A percentile compares a stretch with the other conserved stretches of the same genome.
phyloP scores from a whole-genome alignment of 2,329 filamentous ascomycete species.

The Pseudogymnoascus sp. region DNA sequence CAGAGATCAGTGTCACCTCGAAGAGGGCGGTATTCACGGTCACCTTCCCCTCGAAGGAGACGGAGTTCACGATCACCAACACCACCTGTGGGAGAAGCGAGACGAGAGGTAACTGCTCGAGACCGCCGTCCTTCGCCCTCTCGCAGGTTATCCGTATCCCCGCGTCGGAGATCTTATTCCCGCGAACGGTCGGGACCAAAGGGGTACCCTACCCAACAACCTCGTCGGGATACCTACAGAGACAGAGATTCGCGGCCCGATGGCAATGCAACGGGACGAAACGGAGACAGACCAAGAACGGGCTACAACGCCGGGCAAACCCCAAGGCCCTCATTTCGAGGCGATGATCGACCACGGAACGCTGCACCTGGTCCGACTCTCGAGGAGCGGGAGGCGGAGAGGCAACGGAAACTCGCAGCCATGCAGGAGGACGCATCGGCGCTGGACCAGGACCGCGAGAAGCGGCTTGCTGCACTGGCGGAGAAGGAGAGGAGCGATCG shows the following conservation, averaged over 20 bases:
- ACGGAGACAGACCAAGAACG: constrained; percentile 2
- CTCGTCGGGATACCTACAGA: constrained; percentile 23
- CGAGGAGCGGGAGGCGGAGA: constrained; percentile 42
- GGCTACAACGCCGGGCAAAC: background rate
- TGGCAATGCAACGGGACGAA: constrained; percentile 33
- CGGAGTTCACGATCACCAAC: constrained; percentile 31
- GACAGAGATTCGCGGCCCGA: constrained; percentile 29
- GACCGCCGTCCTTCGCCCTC: constrained; percentile 28
- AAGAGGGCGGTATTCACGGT: constrained; percentile 26
- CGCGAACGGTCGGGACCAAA: constrained; percentile 2
- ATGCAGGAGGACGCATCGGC: constrained; percentile 65
- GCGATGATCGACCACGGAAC: constrained; percentile 18
- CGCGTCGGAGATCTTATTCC: background rate
- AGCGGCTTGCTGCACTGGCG: constrained; percentile 57
- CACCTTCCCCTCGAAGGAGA: constrained; percentile 22
- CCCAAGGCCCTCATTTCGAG: background rate
- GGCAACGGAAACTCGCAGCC: constrained; percentile 58
- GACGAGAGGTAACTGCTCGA: constrained; percentile 15
- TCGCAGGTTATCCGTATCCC: constrained; percentile 25
- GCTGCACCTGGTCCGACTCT: background rate
- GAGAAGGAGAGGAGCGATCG: constrained; percentile 54
- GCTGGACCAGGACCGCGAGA: constrained; percentile 61
- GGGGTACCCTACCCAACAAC: background rate
- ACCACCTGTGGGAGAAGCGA: background rate
- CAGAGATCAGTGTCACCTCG: constrained; percentile 28